Evolutionary conservation across 2,329 filamentous ascomycete genomes (phyloP).

Genomic region (Helminthosporium solani): DNA sequence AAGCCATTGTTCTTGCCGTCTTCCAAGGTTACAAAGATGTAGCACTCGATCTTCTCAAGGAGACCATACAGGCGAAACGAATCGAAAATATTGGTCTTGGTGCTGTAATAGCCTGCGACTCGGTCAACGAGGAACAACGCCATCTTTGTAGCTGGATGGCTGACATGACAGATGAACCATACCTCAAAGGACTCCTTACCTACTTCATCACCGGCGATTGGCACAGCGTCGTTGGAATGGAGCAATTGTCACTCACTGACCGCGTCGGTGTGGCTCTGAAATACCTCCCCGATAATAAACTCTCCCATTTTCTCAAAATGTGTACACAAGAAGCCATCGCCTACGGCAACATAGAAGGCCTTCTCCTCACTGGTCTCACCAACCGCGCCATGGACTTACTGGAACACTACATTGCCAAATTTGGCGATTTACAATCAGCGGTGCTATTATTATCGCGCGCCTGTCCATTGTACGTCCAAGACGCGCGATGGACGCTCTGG

Average conservation of each 20-base stretch:
- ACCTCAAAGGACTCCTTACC: conserved; percentile 75
- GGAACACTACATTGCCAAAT: conserved; percentile 72
- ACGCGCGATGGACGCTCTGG: conserved; percentile 74
- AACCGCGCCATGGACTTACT: conserved; percentile 73
- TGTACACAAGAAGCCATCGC: conserved; percentile 62
- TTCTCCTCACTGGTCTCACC: conserved; percentile 75
- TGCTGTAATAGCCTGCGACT: conserved; percentile 50
- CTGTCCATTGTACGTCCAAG: conserved; percentile 73
- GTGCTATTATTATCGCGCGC: conserved; percentile 73
- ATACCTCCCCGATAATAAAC: conserved; percentile 62
- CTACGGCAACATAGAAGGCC: conserved; percentile 72
- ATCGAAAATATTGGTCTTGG: conserved; percentile 57
- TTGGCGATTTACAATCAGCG: conserved; percentile 76
- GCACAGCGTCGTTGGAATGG: conserved; percentile 70
- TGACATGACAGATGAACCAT: conserved; percentile 70
- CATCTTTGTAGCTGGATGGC: conserved; percentile 63
- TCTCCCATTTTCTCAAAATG: conserved; percentile 46
- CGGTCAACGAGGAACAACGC: conserved; percentile 59
- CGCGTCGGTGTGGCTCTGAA: conserved; percentile 71
- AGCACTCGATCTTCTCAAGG: conserved; percentile 69
- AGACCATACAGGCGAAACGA: conserved; percentile 66
- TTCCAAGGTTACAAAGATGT: conserved; percentile 70
- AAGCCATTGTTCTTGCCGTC: conserved; percentile 73
- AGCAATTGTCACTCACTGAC: conserved; percentile 71
- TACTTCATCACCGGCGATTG: conserved; percentile 77